Conservation (phyloP, 2,329 filamentous ascomycete species). For the Fusarium sp. region DNA sequence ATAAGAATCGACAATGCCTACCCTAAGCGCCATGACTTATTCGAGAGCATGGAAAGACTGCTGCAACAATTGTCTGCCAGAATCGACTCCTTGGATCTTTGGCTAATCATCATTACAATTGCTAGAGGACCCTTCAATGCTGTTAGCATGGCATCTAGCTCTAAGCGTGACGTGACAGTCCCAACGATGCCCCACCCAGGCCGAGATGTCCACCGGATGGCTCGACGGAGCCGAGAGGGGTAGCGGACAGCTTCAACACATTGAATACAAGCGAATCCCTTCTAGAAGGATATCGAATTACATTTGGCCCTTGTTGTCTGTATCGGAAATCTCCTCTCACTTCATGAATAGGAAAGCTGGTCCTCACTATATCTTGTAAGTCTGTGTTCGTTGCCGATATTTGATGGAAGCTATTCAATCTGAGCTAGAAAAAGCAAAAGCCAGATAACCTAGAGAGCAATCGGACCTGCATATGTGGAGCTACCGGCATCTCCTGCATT, state of each 20-base stretch:
- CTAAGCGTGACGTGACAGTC: constrained; percentile 37
- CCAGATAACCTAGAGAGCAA: constrained; percentile 11
- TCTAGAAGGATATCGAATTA: neutral
- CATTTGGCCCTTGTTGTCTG: neutral
- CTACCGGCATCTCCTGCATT: constrained; percentile 24
- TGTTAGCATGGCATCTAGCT: constrained; percentile 24
- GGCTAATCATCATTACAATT: constrained; percentile 5
- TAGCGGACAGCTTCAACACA: constrained; percentile 9
- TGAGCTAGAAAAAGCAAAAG: neutral
- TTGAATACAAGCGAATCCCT: neutral
- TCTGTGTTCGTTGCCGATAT: neutral
- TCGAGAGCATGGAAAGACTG: constrained; percentile 8
- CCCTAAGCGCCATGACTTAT: constrained; percentile 21
- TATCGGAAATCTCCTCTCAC: neutral
- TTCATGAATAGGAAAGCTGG: neutral
- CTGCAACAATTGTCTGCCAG: neutral
- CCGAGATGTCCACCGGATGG: constrained; percentile 35
- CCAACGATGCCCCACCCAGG: constrained; percentile 24
- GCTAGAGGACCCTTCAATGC: constrained; percentile 8
- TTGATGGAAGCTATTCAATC: neutral
- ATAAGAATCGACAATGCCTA: constrained; percentile 15
- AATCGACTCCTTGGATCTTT: neutral
- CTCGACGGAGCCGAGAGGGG: constrained; percentile 26
- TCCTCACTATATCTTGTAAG: neutral
- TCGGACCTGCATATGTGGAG: constrained; percentile 42